Percentiles rank a stretch among this genome's conserved stretches.
Evolutionary conservation across 768 basidiomycete genomes (phyloP).

Genomic region (Sporobolomyces phaffii): DNA sequence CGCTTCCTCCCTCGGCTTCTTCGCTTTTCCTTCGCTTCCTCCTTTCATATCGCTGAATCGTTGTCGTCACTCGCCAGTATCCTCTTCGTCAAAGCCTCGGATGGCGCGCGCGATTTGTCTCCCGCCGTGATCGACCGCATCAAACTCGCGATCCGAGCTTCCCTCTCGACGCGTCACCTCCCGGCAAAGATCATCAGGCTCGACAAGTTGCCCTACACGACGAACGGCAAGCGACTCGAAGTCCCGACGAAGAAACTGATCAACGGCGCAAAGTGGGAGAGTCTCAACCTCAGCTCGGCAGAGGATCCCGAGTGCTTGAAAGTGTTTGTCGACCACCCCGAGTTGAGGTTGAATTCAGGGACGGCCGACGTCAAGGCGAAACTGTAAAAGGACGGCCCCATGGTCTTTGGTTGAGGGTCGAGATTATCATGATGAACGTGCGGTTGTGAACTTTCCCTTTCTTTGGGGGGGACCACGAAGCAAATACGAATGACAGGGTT

Average conservation of each 20-base stretch:
- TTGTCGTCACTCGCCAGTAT: conserved; percentile 13
- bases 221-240: conserved; percentile 41
- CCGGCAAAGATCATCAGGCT: conserved; percentile 39
- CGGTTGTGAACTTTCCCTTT: too few species aligned
- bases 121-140: conserved; percentile 29
- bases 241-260: conserved; percentile 40
- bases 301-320: conserved; percentile 35
- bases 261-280: conserved; percentile 35
- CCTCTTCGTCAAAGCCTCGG: conserved; percentile 41
- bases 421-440: neutral
- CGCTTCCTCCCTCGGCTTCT: too few species aligned
- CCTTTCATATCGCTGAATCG: too few species aligned
- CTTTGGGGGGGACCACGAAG: too few species aligned
- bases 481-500: too few species aligned
- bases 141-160: conserved; percentile 27
- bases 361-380: conserved; percentile 11
- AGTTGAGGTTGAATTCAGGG: conserved; percentile 16
- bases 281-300: conserved; percentile 34
- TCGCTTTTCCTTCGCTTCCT: too few species aligned
- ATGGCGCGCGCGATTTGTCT: conserved; percentile 21
- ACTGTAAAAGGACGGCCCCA: neutral
- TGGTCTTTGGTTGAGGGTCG: too few species aligned
- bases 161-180: conserved; percentile 38
- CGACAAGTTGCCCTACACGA: conserved; percentile 35
- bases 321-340: conserved; percentile 41